Conservation (phyloP, 2,329 filamentous ascomycete species). For the Fusarium bulbicola region DNA sequence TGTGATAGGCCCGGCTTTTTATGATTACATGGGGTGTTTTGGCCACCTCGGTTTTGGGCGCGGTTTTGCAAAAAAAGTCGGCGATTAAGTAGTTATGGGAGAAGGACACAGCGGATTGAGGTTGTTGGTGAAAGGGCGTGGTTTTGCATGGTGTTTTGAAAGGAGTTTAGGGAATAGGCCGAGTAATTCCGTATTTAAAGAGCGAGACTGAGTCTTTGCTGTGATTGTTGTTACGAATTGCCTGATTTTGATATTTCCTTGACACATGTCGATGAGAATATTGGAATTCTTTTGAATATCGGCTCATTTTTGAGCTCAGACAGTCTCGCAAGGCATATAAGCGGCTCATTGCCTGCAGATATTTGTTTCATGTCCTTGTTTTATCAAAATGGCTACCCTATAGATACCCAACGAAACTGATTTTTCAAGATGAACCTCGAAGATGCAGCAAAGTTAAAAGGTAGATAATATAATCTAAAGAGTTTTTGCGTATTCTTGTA, state of each 20-base stretch:
- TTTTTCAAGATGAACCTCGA: too few species aligned
- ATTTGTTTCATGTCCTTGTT: too few species aligned
- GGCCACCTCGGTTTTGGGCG: background rate
- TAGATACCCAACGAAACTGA: rapidly evolving
- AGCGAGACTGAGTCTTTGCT: background rate
- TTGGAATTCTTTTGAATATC: rapidly evolving
- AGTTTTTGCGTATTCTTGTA: too few species aligned
- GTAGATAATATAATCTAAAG: rapidly evolving
- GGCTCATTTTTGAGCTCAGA: background rate
- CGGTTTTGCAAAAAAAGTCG: background rate
- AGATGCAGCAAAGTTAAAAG: rapidly evolving
- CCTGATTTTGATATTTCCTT: too few species aligned
- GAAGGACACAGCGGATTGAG: background rate
- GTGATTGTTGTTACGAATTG: background rate
- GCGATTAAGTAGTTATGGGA: background rate
- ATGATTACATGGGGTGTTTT: background rate
- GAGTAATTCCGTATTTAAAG: background rate
- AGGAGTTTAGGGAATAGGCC: background rate
- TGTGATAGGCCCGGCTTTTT: background rate
- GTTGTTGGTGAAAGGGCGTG: background rate
- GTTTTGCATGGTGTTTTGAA: background rate
- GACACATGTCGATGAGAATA: background rate
- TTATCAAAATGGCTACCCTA: background rate
- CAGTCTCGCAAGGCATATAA: rapidly evolving
- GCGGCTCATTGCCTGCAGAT: background rate